Conservation (phyloP, 2,329 filamentous ascomycete species). For the Venturia nashicola region DNA sequence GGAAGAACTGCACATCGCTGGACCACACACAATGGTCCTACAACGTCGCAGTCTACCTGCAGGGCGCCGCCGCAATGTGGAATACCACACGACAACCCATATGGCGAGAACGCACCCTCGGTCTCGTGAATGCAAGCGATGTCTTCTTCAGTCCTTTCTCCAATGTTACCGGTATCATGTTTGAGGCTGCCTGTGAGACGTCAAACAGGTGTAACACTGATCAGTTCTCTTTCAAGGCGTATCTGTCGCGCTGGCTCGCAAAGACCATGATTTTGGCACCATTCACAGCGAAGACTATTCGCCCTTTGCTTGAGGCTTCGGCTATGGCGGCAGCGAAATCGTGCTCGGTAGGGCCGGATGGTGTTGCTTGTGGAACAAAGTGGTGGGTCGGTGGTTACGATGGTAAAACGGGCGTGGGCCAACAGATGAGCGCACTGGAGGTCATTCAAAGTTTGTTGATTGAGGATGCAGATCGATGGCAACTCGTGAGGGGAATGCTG, state of each 20-base stretch:
- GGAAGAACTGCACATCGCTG: slow-evolving; percentile 32
- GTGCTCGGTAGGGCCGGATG: slow-evolving; percentile 29
- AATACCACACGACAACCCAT: slow-evolving; percentile 15
- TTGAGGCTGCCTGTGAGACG: slow-evolving; percentile 55
- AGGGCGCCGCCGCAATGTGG: slow-evolving; percentile 29
- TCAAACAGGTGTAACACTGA: slow-evolving; percentile 52
- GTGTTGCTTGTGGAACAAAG: slow-evolving; percentile 30
- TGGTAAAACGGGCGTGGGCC: slow-evolving; percentile 28
- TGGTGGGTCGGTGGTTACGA: slow-evolving; percentile 34
- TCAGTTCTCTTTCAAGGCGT: slow-evolving; percentile 66
- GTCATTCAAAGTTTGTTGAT: slow-evolving; percentile 30
- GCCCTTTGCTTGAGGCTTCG: slow-evolving; percentile 26
- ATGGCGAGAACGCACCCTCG: slow-evolving; percentile 48
- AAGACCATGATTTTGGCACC: slow-evolving; percentile 33
- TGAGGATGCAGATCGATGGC: neutral
- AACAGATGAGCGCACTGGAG: slow-evolving; percentile 33
- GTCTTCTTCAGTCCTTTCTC: slow-evolving; percentile 42
- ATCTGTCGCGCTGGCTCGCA: slow-evolving; percentile 52
- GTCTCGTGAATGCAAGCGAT: slow-evolving; percentile 40
- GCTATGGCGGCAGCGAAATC: slow-evolving; percentile 30
- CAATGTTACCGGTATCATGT: slow-evolving; percentile 43
- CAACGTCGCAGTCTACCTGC: slow-evolving; percentile 52
- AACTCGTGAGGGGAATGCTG: neutral
- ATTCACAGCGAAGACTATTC: slow-evolving; percentile 26
- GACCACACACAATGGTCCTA: slow-evolving; percentile 52